Percentiles rank a stretch among this genome's conserved stretches.
Conservation (phyloP, 2,329 filamentous ascomycete genomes). For the Fusarium papillatum region DNA sequence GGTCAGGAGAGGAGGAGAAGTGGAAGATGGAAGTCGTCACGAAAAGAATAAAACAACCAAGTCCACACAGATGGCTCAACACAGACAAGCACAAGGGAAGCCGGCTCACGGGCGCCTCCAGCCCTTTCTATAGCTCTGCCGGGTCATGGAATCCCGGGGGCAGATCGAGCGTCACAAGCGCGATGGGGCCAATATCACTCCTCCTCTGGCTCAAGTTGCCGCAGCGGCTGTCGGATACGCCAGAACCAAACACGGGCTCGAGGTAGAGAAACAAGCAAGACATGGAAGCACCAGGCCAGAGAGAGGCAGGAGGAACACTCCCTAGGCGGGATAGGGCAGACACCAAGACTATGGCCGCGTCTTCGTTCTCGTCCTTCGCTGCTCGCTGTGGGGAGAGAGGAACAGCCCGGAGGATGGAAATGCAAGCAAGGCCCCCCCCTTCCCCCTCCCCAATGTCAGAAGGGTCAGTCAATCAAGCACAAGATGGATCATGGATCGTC, state of each 20-base stretch:
- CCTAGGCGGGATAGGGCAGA: slow-evolving; percentile 12
- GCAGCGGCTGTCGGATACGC: slow-evolving; percentile 13
- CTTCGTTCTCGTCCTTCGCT: background rate
- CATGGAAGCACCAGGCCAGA: slow-evolving; percentile 1
- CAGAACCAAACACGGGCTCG: background rate
- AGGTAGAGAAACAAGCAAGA: background rate
- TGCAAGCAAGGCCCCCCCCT: slow-evolving; percentile 13
- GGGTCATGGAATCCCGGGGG: slow-evolving; percentile 25
- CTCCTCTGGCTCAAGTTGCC: slow-evolving; percentile 22
- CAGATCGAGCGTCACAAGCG: slow-evolving; percentile 28
- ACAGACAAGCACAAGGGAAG: slow-evolving; percentile 29
- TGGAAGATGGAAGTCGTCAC: background rate
- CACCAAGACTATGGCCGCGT: slow-evolving; percentile 12
- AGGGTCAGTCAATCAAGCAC: slow-evolving; percentile 2
- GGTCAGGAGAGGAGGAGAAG: background rate
- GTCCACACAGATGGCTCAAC: slow-evolving; percentile 25
- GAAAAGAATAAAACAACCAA: slow-evolving; percentile 16
- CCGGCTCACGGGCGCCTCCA: slow-evolving; percentile 27
- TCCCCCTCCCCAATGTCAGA: background rate
- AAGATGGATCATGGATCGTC: slow-evolving; percentile 27
- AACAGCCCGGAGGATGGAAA: slow-evolving; percentile 18
- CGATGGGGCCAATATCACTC: slow-evolving; percentile 25
- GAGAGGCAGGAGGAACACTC: background rate
- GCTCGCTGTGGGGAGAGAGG: slow-evolving; percentile 11
- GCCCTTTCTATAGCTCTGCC: slow-evolving; percentile 36